Conservation (phyloP, 179 eudicot species). For the Spergularia azorica region DNA sequence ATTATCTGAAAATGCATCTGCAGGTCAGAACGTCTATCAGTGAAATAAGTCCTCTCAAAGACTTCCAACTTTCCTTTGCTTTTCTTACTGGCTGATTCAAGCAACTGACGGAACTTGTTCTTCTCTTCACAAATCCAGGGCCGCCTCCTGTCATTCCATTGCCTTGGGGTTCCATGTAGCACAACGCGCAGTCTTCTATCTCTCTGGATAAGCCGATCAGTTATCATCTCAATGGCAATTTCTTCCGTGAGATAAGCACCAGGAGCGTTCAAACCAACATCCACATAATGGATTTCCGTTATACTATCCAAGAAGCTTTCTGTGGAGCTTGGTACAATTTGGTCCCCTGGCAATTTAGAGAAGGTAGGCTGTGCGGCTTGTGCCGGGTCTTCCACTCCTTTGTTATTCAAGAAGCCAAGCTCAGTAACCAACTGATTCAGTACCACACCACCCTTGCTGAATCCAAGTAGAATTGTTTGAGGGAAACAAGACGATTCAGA, state of each 20-base stretch:
- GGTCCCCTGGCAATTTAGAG: conserved; percentile 14
- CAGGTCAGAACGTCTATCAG: conserved; percentile 47
- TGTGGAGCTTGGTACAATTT: conserved; percentile 57
- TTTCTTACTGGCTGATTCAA: conserved; percentile 38
- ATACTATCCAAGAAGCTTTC: conserved; percentile 73
- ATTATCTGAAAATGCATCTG: conserved; percentile 94
- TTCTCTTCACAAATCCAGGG: conserved; percentile 73
- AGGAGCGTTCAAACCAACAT: conserved; percentile 75
- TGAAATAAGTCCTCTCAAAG: conserved; percentile 69
- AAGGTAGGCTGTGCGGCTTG: conserved; percentile 11
- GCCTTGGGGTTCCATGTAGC: conserved; percentile 95
- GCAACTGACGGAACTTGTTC: conserved; percentile 52
- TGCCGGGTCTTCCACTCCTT: conserved; percentile 15
- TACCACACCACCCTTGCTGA: conserved; percentile 89
- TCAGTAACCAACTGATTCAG: conserved; percentile 81
- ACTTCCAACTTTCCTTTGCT: conserved; percentile 55
- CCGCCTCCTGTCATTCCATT: conserved; percentile 72
- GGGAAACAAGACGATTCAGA: conserved; percentile 39
- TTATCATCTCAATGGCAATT: conserved; percentile 44
- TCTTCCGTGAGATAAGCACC: conserved; percentile 77
- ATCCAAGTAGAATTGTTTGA: conserved; percentile 65
- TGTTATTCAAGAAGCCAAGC: conserved; percentile 41
- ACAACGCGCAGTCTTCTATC: conserved; percentile 44
- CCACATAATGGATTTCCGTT: conserved; percentile 77
- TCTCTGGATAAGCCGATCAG: conserved; percentile 32